These are phyloP conservation scores for Dioszegia aurantiaca DNA, from an alignment of 768 basidiomycete genomes.

Conservation along the genomic window DNA sequence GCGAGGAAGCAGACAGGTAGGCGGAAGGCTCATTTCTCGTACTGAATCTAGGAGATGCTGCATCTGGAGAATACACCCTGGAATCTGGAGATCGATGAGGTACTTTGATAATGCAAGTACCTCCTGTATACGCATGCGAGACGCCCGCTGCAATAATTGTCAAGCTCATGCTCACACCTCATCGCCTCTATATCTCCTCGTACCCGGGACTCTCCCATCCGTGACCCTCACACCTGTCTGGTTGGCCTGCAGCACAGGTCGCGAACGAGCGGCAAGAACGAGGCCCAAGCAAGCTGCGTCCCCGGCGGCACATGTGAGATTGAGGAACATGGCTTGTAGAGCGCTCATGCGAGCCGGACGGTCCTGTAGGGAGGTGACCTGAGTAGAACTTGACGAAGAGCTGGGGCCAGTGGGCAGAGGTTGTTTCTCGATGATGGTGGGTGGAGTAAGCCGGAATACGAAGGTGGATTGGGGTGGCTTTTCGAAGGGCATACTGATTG, in stretches of 20 bases:
- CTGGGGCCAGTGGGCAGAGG: too few relatives aligned
- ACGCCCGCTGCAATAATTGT: too few relatives aligned
- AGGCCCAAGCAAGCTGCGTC: slow-evolving; percentile 4
- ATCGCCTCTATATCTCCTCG: neutral
- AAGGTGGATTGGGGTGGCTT: neutral
- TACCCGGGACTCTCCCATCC: neutral
- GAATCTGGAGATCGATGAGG: too few relatives aligned
- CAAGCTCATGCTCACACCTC: slow-evolving; percentile 1
- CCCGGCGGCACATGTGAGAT: neutral
- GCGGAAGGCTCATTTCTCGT: too few relatives aligned
- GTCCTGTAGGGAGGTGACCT: neutral
- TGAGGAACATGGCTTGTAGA: neutral
- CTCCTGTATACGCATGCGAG: too few relatives aligned
- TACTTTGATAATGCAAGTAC: too few relatives aligned
- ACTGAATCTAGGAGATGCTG: too few relatives aligned
- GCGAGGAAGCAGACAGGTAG: too few relatives aligned
- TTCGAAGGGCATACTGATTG: neutral
- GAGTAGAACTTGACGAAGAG: neutral
- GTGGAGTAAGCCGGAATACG: neutral
- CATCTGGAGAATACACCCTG: too few relatives aligned
- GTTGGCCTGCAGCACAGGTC: neutral
- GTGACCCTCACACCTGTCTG: neutral
- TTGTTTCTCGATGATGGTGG: neutral
- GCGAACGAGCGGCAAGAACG: neutral
- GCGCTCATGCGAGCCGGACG: too few relatives aligned